Evolutionary conservation across 495 filamentous ascomycete species (phyloP).

Genomic region (Barbatosphaeria neglecta): DNA sequence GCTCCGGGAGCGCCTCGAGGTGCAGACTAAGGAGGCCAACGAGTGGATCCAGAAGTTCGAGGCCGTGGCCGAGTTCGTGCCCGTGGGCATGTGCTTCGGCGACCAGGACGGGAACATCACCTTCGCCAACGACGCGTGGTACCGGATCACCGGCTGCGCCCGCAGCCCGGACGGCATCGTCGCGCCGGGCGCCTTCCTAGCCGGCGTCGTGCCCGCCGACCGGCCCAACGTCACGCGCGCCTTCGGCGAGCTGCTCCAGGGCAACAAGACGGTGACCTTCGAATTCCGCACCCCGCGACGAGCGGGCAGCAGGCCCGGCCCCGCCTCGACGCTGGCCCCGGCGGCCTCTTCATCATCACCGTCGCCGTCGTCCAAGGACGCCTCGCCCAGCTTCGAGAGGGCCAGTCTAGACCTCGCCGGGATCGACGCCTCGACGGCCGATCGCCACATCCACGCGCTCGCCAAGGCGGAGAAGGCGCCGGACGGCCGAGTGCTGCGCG

Average conservation of each 20-base stretch:
- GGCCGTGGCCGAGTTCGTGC: constrained; percentile 55
- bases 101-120: constrained; percentile 45
- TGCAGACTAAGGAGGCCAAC: constrained; percentile 47
- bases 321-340: too few relatives aligned
- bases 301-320: constrained; percentile 4
- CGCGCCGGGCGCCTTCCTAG: constrained; percentile 18
- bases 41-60: constrained; percentile 56
- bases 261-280: constrained; percentile 18
- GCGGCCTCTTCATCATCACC: too few relatives aligned
- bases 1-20: constrained; percentile 48
- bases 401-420: constrained; percentile 21
- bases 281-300: constrained; percentile 27
- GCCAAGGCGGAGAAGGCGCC: constrained; percentile 27
- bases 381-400: constrained; percentile 31
- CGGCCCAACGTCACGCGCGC: constrained; percentile 15
- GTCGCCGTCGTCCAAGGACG: constrained; percentile 13
- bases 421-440: constrained; percentile 12
- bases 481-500: constrained; percentile 23
- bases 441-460: constrained; percentile 25
- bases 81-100: constrained; percentile 57
- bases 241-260: constrained; percentile 23
- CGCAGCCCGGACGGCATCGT: constrained; percentile 10
- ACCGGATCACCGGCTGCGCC: constrained; percentile 21
- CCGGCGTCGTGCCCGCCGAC: constrained; percentile 30
- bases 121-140: constrained; percentile 58